Evolutionary conservation across 2,329 filamentous ascomycete species (phyloP), one percentile per base, ranked within the genome.

Genomic region (Onygenales sp.): DNA sequence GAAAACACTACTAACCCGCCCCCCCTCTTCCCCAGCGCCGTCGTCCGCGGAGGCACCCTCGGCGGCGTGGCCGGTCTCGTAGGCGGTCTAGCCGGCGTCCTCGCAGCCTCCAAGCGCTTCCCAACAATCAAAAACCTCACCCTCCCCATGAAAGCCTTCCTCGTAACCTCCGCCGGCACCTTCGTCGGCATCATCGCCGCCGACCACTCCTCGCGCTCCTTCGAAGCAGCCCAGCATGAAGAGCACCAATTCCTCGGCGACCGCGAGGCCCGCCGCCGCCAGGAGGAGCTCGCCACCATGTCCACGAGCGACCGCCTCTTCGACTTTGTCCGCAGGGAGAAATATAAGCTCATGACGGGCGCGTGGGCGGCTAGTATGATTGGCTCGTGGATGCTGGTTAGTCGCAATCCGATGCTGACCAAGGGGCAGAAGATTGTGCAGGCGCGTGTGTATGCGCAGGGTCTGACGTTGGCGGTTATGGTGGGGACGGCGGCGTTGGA

Each of bases 401-500:
- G 86, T 65, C 82, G 89, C 58, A 89, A 89, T 68, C 84, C 81
- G 59, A 87, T 85, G 67, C 77, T 95, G 46, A 82, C 79, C 49
- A 84, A 83, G 2, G 75, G 80, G 56, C 91, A 96, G 77, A 95
- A 95, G 78, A 75, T 96, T 21, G 91, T 96, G 13, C 91, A 96
- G 78, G 91, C 90, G 27, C 85, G 91, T 80, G 86, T 96, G 59
- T 95, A 95, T 72, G 91, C 91, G 3, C 91, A 96, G 75, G 89
- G 87, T 5, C 75, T 95, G 62, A 95, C 91, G 5, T 76, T 96
- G 46, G 87, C 85, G 58, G 89, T 95, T 50, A 77, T 96, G 54
- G 80, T 95, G 65, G 83, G 88, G 54, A 87, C 84, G 35, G 89
- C 92, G 46, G 86, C 83, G 9, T 86, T 96, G 63, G 91, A 96